Conservation (phyloP, 202 grass and related monocot species). For the Alloteropsis angusta region DNA sequence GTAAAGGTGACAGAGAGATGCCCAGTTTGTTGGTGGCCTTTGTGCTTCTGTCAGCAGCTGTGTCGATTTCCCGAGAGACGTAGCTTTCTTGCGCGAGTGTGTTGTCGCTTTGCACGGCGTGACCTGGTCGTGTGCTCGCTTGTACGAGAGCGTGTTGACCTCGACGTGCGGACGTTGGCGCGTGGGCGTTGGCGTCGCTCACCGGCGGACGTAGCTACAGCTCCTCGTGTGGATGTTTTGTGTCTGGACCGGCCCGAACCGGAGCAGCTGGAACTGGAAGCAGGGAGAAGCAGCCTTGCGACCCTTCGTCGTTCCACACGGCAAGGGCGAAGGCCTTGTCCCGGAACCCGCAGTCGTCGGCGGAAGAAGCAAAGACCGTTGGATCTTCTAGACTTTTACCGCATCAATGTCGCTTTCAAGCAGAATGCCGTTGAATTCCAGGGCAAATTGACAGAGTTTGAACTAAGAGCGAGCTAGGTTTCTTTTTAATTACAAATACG, state of each 20-base stretch:
- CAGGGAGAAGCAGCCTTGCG: too few species aligned
- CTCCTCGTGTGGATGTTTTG: too few species aligned
- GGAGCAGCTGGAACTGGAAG: too few species aligned
- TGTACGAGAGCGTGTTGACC: neutral
- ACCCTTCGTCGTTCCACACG: too few species aligned
- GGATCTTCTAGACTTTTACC: neutral
- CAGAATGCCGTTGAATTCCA: neutral
- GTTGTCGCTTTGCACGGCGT: neutral
- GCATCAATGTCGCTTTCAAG: neutral
- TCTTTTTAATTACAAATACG: too few species aligned
- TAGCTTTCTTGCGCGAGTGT: neutral
- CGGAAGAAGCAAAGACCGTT: neutral
- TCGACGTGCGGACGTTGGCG: neutral
- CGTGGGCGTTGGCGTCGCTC: neutral
- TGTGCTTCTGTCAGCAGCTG: conserved; percentile 7
- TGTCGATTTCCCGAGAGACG: conserved; percentile 15
- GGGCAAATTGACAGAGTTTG: neutral
- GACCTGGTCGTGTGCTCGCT: neutral
- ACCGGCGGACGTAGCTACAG: neutral
- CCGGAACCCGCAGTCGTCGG: too few species aligned
- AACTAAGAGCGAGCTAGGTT: neutral
- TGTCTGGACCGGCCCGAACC: too few species aligned
- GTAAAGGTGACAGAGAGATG: neutral
- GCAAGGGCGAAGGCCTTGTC: neutral
- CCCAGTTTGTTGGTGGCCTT: neutral